A percentile compares a stretch with the other conserved stretches of the same genome.
Evolutionary conservation across 176 grass and related monocot genomes (phyloP).

Genomic region (Raddia guianensis): DNA sequence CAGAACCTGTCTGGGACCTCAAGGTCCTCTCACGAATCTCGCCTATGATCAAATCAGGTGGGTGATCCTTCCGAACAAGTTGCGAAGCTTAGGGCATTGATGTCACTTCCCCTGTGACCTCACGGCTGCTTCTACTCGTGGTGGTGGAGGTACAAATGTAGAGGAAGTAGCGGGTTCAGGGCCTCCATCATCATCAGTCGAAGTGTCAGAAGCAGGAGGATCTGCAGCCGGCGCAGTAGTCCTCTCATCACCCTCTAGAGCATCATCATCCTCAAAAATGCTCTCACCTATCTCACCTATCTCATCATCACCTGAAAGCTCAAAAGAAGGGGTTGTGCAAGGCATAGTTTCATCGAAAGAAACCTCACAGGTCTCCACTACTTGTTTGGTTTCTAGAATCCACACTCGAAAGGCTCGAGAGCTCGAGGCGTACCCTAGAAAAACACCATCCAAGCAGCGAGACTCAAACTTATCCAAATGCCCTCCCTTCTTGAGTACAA

Average conservation of each 20-base stretch:
- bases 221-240: background rate
- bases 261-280: background rate
- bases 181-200: background rate
- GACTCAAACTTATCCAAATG: background rate
- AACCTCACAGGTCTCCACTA: background rate
- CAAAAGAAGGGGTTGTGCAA: background rate
- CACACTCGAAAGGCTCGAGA: background rate
- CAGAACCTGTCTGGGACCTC: too few species aligned
- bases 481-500: background rate
- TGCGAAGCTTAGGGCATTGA: background rate
- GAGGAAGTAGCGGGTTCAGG: too few species aligned
- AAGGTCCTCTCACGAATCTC: background rate
- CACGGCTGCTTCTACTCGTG: too few species aligned
- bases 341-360: conserved; percentile 1
- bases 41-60: background rate
- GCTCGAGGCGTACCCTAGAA: background rate
- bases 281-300: too few species aligned
- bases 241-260: background rate
- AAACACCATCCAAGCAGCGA: background rate
- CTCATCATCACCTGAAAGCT: background rate
- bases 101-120: background rate
- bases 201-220: background rate
- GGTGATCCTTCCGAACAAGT: background rate
- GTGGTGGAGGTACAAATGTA: too few species aligned
- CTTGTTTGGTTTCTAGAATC: background rate